Base-by-base conservation (phyloP, 73 alveolate species). In the Paramecium pentaurelia region DNA sequence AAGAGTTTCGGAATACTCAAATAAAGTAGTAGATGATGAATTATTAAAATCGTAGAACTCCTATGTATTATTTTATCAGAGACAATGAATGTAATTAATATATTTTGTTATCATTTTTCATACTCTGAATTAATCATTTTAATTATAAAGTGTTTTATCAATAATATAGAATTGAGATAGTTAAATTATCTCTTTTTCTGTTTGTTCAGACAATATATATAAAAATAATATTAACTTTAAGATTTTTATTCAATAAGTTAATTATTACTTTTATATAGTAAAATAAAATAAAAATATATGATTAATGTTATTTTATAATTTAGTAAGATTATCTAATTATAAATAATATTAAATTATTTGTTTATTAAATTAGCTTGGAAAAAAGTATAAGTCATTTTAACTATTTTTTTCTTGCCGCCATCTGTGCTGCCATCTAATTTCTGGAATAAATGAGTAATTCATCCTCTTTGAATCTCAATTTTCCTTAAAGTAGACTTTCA, bases 1-100 rank as follows among this genome's bases (percentile, higher is more conserved):
- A 27, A 80, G 91, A 45, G 91, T 80, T 22, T 80, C 91, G 34
- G 91, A 80, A 42, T 80, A 80, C 47, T 64, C 91, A 12, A 80
- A 40, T 47, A 80, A 49, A 49, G 73, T 47, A 0, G 91, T 80
- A 20, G 91, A 80, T 22, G 91, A 80, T 9, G 91, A 80, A 80
- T 18, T 80, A n/a, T 45, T 10, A 22, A 42, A 80, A 45, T 80
- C 91, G 6, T 32, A 25, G 32, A 49, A 80, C 27, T 80, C 91
- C 4, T 80, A 80, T 36, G 49, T 80, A 45, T 80, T 80, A 36
- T 80, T 80, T 80, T 80, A 80, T 80, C 58, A 49, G 42, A 80
- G 45, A 80, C 47, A 32, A 45, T 80, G 91, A 80, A 80, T 75
- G 70, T 54, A 54, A n/a, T 54, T 54, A 20, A 54, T 54, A 54